A percentile compares a stretch with the other conserved stretches of the same genome.
Evolutionary conservation across 345 rosid genomes (phyloP).

Genomic region (Populus deltoides): DNA sequence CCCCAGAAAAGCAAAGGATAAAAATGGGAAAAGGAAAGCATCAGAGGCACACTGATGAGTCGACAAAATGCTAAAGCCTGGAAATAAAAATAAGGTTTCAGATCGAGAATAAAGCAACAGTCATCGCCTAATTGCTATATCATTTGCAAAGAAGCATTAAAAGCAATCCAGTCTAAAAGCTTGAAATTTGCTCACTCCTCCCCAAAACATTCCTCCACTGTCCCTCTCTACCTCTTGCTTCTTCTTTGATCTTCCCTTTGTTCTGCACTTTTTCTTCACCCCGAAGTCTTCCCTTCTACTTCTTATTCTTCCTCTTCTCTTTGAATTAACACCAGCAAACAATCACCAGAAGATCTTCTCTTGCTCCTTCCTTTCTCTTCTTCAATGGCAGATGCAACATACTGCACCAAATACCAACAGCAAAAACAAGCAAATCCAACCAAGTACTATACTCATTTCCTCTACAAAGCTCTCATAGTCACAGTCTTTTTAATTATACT

Average conservation of each 20-base stretch:
- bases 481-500: conserved; percentile 29
- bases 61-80: conserved; percentile 17
- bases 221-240: conserved; percentile 12
- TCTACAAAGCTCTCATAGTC: conserved; percentile 62
- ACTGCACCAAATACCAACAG: conserved; percentile 30
- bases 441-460: conserved; percentile 53
- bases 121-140: background rate
- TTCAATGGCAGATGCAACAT: conserved; percentile 63
- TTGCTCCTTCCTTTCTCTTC: conserved; percentile 10
- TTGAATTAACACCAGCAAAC: conserved; percentile 16
- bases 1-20: conserved; percentile 7
- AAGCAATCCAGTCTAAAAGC: conserved; percentile 17
- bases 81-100: background rate
- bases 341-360: background rate
- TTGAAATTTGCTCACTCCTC: conserved; percentile 27
- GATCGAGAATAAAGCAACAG: conserved; percentile 1
- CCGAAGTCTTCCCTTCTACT: conserved; percentile 41
- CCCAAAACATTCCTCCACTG: conserved; percentile 16
- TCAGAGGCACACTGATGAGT: conserved; percentile 9
- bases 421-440: conserved; percentile 40
- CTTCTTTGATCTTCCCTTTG: background rate
- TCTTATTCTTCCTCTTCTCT: conserved; percentile 23
- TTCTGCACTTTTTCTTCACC: conserved; percentile 31
- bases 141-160: conserved; percentile 14
- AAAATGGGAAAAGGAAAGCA: background rate